Evolutionary conservation across 768 basidiomycete species (phyloP).

Genomic region (Harrya chromipes): DNA sequence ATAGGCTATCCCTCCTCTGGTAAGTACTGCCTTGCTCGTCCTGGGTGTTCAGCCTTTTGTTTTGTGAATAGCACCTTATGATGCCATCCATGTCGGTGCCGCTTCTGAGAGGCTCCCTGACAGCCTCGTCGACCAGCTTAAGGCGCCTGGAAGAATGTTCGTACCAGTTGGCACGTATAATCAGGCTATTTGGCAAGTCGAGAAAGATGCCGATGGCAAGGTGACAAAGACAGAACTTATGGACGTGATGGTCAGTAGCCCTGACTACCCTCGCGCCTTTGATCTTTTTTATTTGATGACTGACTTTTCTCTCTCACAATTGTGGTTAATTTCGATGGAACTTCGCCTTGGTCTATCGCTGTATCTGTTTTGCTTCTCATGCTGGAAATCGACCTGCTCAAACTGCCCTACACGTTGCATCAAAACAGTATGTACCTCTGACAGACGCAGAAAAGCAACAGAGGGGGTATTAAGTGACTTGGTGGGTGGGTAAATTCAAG

Average conservation of each 20-base stretch:
- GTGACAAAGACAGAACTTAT: conserved; percentile 67
- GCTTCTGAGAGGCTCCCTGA: conserved; percentile 76
- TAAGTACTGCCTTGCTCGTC: conserved; percentile 10
- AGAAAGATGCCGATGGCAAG: conserved; percentile 70
- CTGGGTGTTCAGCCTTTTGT: not conserved
- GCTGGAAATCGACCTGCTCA: not conserved
- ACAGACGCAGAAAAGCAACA: conserved; percentile 56
- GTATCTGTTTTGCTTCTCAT: not conserved
- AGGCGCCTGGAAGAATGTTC: conserved; percentile 79
- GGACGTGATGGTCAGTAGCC: conserved; percentile 66
- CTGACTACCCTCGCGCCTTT: conserved; percentile 3
- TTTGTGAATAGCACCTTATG: conserved; percentile 56
- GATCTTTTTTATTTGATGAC: conserved; percentile 10
- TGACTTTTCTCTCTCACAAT: not conserved
- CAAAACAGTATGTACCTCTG: conserved; percentile 60
- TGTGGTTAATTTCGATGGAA: not conserved
- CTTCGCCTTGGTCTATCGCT: not conserved
- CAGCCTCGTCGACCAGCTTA: conserved; percentile 74
- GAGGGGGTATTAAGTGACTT: conserved; percentile 18
- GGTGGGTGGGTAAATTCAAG: not conserved
- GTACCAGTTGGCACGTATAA: conserved; percentile 74
- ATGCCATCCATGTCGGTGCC: conserved; percentile 93
- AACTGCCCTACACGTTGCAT: not conserved
- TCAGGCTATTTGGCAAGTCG: conserved; percentile 70
- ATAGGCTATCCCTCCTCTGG: conserved; percentile 38